Base-by-base conservation (phyloP, 495 filamentous ascomycete genomes). In the Peziza echinospora region DNA sequence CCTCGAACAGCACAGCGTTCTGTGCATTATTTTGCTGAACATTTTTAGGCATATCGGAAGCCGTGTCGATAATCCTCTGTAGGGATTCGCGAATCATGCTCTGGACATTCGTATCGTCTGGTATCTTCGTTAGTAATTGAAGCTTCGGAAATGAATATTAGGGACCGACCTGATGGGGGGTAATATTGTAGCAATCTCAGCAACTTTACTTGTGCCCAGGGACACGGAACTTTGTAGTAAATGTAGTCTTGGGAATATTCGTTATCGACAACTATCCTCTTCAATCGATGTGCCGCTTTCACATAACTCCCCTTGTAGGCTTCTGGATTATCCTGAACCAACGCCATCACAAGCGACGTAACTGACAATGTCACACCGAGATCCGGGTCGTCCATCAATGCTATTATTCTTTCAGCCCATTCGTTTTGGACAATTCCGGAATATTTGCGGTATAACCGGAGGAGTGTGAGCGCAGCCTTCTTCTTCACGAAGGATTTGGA, bases 21-120 rank as follows among this genome's bases (percentile, higher is more conserved):
- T 96, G 91, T 0, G 91, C 91, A 63, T 99, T 99, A 60, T 99
- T 99, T 60, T 99, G 89, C 64, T 99, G 91, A 13, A 96, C 91
- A 53, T 99, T 96, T 65, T 96, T 99, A 10, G 83, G 87, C 56
- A 83, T 82, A 52, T 93, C 84, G 68, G 92, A 74, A 1, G 89
- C 89, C 26, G 78, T 64, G 56, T 94, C 80, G 57, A 99, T 72
- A 13, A 93, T 91, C 54, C 79, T 82, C 59, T 87, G 78, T 21
- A 96, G 63, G 5, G 87, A 89, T 53, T 93, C 82, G 24, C 91
- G 80, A 43, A 99, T 92, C 57, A 96, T 77, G 34, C 82, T 77
- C 43, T 87, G 81, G 21, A 93, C 77, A 59, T 91, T 82, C 50
- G 78, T 84, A 56, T 99, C 91, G 53, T 93, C 86, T 89, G 48